phyloP scores from a whole-genome alignment of 2,329 filamentous ascomycete species.

The Penicillium palitans region DNA sequence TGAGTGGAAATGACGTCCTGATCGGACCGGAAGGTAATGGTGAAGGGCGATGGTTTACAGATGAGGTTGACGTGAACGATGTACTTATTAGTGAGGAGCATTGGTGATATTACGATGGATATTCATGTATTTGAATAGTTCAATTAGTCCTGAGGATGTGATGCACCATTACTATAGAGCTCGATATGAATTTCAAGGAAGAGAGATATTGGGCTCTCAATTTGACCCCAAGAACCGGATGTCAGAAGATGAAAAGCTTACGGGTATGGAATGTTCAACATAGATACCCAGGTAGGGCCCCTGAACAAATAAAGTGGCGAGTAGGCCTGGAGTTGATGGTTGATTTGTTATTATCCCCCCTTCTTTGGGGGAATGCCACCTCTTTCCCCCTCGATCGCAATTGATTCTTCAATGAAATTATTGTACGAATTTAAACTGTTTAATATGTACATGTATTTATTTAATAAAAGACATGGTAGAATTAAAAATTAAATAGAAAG shows the following conservation, averaged over 20 bases:
- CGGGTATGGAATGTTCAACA: neutral
- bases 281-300: neutral
- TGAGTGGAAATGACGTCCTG: constrained; percentile 50
- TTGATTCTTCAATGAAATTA: neutral
- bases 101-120: neutral
- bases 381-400: constrained; percentile 1
- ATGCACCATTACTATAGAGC: neutral
- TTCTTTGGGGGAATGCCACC: constrained; percentile 5
- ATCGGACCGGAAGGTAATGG: constrained; percentile 45
- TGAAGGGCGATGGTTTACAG: constrained; percentile 48
- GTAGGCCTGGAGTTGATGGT: neutral
- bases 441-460: neutral
- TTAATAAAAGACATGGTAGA: neutral
- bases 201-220: neutral
- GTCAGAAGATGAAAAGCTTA: neutral
- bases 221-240: neutral
- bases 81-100: constrained; percentile 34
- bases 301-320: neutral
- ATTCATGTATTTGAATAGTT: neutral
- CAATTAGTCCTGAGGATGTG: neutral
- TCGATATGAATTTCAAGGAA: neutral
- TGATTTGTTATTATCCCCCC: constrained; percentile 8
- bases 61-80: constrained; percentile 45
- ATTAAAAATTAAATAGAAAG: neutral
- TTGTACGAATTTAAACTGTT: neutral